Conservation (phyloP, 2,329 filamentous ascomycete genomes). For the Ophiocordyceps camponoti-floridani region DNA sequence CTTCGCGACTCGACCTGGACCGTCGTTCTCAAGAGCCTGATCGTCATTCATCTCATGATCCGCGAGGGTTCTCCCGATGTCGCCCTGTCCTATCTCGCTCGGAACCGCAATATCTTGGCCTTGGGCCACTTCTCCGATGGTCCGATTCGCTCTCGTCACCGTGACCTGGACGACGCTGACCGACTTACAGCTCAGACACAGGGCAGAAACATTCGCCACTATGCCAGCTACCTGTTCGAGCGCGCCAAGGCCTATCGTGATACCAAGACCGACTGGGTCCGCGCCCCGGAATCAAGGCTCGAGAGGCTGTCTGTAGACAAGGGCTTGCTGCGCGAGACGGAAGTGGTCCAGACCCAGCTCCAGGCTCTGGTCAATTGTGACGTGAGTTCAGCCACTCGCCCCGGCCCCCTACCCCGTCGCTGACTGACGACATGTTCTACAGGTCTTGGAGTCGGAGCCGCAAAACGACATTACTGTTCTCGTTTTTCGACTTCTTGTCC, state of each 20-base stretch:
- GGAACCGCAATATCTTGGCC: slow-evolving; percentile 66
- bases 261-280: slow-evolving; percentile 80
- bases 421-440: neutral
- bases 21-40: slow-evolving; percentile 95
- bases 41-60: slow-evolving; percentile 94
- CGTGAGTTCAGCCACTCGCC: slow-evolving; percentile 29
- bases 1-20: slow-evolving; percentile 97
- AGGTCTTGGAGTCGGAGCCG: slow-evolving; percentile 74
- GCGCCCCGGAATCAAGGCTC: slow-evolving; percentile 62
- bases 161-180: neutral
- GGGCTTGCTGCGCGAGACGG: slow-evolving; percentile 78
- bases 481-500: slow-evolving; percentile 76
- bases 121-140: slow-evolving; percentile 87
- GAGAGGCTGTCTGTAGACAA: slow-evolving; percentile 83
- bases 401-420: neutral
- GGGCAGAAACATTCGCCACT: slow-evolving; percentile 83
- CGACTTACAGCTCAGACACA: slow-evolving; percentile 65
- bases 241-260: slow-evolving; percentile 68
- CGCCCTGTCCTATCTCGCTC: slow-evolving; percentile 68
- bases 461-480: slow-evolving; percentile 96
- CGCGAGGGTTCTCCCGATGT: slow-evolving; percentile 82
- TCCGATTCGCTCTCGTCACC: slow-evolving; percentile 24
- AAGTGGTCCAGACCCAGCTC: slow-evolving; percentile 78
- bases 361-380: slow-evolving; percentile 76
- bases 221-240: slow-evolving; percentile 71